These are phyloP conservation scores for Wickerhamiella azymoides DNA, from an alignment of 805 yeast genomes.

Conservation along the genomic window DNA sequence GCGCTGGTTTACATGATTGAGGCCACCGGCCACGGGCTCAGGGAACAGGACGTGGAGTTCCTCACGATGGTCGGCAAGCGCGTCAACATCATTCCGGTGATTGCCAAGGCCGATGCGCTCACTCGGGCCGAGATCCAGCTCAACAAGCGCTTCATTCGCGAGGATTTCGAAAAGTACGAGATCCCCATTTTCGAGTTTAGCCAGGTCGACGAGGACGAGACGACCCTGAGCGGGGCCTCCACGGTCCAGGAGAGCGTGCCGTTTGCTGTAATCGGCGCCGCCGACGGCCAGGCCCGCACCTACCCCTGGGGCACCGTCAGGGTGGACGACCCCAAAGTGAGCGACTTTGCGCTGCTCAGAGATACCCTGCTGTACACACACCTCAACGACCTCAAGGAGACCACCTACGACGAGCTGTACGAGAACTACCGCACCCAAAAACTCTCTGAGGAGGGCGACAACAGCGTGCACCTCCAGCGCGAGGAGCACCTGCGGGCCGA, in stretches of 20 bases:
- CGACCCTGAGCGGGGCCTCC: constrained; percentile 45
- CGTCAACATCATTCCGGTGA: constrained; percentile 74
- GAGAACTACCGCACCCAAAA: constrained; percentile 86
- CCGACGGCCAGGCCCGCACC: constrained; percentile 31
- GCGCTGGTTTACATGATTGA: constrained; percentile 66
- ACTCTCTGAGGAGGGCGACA: constrained; percentile 40
- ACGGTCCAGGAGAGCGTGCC: constrained; percentile 50
- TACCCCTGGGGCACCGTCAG: constrained; percentile 50
- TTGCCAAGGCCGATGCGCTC: constrained; percentile 75
- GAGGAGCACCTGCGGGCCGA: constrained; percentile 84
- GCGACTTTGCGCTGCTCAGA: constrained; percentile 69
- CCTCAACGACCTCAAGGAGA: constrained; percentile 75
- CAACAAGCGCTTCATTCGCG: constrained; percentile 61
- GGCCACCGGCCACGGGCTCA: constrained; percentile 39
- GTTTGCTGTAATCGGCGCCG: constrained; percentile 46
- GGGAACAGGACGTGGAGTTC: constrained; percentile 63
- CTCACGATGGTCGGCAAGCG: constrained; percentile 66
- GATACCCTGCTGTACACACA: constrained; percentile 72
- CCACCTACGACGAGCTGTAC: constrained; percentile 73
- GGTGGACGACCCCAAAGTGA: constrained; percentile 57
- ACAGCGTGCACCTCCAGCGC: constrained; percentile 41
- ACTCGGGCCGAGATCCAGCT: constrained; percentile 61
- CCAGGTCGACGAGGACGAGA: constrained; percentile 37
- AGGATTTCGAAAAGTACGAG: constrained; percentile 55
- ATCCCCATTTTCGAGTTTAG: constrained; percentile 68